Evolutionary conservation across 768 basidiomycete species (phyloP).

Genomic region (Hortiboletus campestris): DNA sequence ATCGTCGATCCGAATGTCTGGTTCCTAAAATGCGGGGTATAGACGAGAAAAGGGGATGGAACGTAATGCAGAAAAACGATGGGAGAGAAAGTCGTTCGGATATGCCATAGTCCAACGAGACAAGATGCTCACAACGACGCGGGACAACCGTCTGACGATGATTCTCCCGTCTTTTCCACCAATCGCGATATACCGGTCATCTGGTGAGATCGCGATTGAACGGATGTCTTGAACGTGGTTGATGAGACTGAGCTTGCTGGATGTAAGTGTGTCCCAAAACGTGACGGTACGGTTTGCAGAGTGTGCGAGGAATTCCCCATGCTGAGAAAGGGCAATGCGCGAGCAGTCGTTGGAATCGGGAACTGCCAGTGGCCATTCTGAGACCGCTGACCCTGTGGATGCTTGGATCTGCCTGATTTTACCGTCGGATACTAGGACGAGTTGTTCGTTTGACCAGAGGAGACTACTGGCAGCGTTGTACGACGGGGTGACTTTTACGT

Average conservation of each 20-base stretch:
- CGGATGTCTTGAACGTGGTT: background rate
- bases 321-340: background rate
- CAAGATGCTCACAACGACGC: background rate
- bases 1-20: background rate
- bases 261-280: background rate
- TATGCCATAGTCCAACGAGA: too few relatives aligned
- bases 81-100: background rate
- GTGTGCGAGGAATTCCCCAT: background rate
- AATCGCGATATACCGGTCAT: too few relatives aligned
- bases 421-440: background rate
- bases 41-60: background rate
- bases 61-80: background rate
- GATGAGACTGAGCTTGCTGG: background rate
- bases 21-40: background rate
- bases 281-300: background rate
- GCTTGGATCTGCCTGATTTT: slow-evolving; percentile 2
- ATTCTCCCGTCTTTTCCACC: background rate
- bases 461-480: background rate
- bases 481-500: background rate
- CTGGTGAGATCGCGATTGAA: too few relatives aligned
- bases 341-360: background rate
- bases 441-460: slow-evolving; percentile 1
- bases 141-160: background rate
- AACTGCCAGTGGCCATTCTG: background rate
- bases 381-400: background rate